Evolutionary conservation across 2,329 filamentous ascomycete species (phyloP).

Genomic region (Bisporella sp.): DNA sequence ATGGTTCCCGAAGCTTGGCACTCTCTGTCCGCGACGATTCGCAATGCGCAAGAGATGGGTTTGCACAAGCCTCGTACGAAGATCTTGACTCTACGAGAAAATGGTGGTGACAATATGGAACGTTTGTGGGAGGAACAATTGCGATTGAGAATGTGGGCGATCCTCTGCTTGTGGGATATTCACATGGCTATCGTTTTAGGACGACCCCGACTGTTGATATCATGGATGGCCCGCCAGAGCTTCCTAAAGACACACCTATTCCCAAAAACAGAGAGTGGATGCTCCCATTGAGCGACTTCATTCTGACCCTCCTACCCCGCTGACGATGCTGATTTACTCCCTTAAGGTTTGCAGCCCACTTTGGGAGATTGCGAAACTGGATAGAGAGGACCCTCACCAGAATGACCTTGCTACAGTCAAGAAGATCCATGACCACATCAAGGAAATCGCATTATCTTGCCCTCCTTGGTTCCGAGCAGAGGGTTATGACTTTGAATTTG

Average conservation of each 20-base stretch:
- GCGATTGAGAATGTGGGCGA: slow-evolving; percentile 48
- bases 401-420: slow-evolving; percentile 48
- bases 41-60: slow-evolving; percentile 57
- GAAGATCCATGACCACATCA: slow-evolving; percentile 43
- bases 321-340: slow-evolving; percentile 46
- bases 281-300: slow-evolving; percentile 39
- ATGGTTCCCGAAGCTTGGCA: slow-evolving; percentile 47
- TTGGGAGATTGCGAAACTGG: slow-evolving; percentile 43
- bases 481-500: slow-evolving; percentile 51
- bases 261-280: slow-evolving; percentile 39
- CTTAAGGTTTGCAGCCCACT: slow-evolving; percentile 40
- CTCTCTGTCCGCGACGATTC: slow-evolving; percentile 44
- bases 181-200: slow-evolving; percentile 30
- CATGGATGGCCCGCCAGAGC: slow-evolving; percentile 37
- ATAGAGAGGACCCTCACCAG: slow-evolving; percentile 47
- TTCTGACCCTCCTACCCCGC: slow-evolving; percentile 46
- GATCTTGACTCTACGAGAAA: slow-evolving; percentile 39
- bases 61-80: slow-evolving; percentile 34
- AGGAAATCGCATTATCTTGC: slow-evolving; percentile 39
- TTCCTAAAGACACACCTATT: slow-evolving; percentile 47
- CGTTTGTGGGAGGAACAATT: slow-evolving; percentile 53
- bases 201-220: slow-evolving; percentile 42
- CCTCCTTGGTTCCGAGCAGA: slow-evolving; percentile 47
- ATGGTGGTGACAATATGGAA: slow-evolving; percentile 41
- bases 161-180: slow-evolving; percentile 39